These are phyloP conservation scores for Rhazya stricta DNA, from an alignment of 257 asterid genomes.

Conservation along the genomic window DNA sequence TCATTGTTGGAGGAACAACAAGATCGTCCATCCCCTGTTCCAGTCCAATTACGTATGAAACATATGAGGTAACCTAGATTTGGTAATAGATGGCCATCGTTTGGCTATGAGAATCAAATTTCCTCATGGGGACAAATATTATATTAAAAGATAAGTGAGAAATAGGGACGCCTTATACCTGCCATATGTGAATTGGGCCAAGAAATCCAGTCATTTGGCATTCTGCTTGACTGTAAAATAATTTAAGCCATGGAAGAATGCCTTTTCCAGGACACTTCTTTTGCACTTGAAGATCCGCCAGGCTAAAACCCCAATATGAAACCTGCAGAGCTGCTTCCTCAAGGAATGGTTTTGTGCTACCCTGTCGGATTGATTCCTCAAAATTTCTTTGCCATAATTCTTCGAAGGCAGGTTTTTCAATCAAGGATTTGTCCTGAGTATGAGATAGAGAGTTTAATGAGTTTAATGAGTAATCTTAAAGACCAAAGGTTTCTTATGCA, in stretches of 20 bases:
- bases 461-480: not conserved
- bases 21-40: conserved; percentile 72
- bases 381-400: conserved; percentile 83
- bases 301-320: conserved; percentile 80
- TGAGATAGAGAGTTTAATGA: not conserved
- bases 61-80: not conserved
- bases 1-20: conserved; percentile 66
- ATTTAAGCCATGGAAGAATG: conserved; percentile 63
- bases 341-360: conserved; percentile 49
- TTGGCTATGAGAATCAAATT: not conserved
- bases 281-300: conserved; percentile 61
- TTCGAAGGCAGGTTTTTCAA: conserved; percentile 43
- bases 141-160: not conserved
- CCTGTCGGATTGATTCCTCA: conserved; percentile 77
- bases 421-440: conserved; percentile 53
- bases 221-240: conserved; percentile 52
- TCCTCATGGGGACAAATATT: not conserved
- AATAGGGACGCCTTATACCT: conserved; percentile 35
- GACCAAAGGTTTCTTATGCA: not conserved
- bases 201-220: conserved; percentile 72
- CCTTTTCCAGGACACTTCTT: conserved; percentile 52
- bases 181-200: conserved; percentile 95
- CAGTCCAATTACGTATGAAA: not conserved
- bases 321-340: conserved; percentile 88
- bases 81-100: not conserved